Conservation (phyloP, 2,329 filamentous ascomycete species). For the Calcarisporium arbuscula region DNA sequence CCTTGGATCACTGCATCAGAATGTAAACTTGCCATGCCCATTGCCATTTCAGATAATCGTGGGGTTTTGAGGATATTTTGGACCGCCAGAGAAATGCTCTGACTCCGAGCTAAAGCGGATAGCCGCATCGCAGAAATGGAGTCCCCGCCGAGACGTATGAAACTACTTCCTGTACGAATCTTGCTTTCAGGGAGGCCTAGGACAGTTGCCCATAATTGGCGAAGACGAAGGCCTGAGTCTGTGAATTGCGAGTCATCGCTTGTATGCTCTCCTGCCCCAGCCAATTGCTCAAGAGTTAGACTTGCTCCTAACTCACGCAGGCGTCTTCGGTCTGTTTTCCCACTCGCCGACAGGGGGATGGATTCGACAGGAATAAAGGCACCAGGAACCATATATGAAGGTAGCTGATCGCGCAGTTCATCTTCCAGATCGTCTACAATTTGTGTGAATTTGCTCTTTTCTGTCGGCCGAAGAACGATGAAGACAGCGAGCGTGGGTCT, state of each 20-base stretch:
- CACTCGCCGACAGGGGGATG: slow-evolving; percentile 10
- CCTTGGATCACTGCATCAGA: no score
- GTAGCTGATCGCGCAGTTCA: slow-evolving; percentile 1
- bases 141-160: slow-evolving; percentile 1
- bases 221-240: not conserved
- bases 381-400: slow-evolving; percentile 13
- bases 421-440: not conserved
- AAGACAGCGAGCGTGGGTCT: not conserved
- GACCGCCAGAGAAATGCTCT: not conserved
- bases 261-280: no score
- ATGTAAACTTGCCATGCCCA: not conserved
- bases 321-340: slow-evolving; percentile 11
- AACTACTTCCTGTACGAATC: not conserved
- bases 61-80: not conserved
- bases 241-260: no score
- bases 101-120: not conserved
- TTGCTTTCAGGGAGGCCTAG: not conserved
- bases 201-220: not conserved
- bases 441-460: not conserved
- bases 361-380: slow-evolving; percentile 9
- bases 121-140: slow-evolving; percentile 1
- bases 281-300: not conserved
- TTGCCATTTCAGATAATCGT: not conserved
- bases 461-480: not conserved
- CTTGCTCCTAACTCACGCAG: slow-evolving; percentile 7